Base-by-base conservation (phyloP, 345 rosid species). In the Brassica cretica region DNA sequence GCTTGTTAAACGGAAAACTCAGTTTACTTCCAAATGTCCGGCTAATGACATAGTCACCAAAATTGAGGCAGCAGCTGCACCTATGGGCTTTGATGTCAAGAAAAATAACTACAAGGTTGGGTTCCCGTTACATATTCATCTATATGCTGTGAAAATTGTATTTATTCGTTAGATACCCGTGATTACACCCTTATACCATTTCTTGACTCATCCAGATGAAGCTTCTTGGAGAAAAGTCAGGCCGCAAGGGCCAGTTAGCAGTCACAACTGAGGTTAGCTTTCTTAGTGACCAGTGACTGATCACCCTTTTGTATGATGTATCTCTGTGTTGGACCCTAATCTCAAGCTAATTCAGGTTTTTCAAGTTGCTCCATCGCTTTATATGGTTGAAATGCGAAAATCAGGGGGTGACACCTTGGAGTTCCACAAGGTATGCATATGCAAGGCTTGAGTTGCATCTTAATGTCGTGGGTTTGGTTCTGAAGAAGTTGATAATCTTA, bases 161-260 rank as follows among this genome's bases (percentile, higher is more conserved):
- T 24, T 10, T 49, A 51, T 30, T 2, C 12, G 6, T 60, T 46
- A 59, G 51, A 10, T 76, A 5, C 64, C 49, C 64, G 70, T 64
- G 49, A 49, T 33, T 76, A 12, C 5, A 70, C 18, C 12, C 60
- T 32, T 37, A 30, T 35, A 74, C 63, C 14, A 60, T 64, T 61
- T 11, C 64, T 58, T 5, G 15, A 70, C 24, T 81, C 58, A 3
- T 64, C 49, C 85, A 95, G 99, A 77, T 95, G 91, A 95, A 93
- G 88, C 88, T 95, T 74, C 82, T 82, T 49, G 99, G 98, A 63
- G 98, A 90, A 67, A 93, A 95, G 82, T 87, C 90, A 75, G 99
- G 99, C 39, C 93, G 99, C n/a, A 95, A 95, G 87, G 99, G 99
- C 79, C 99, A 90, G 84, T 84, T 95, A 78, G 90, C 96, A 33